phyloP scores from a whole-genome alignment of 371 early-diverging fungal genomes.

The Mucor plumbeus region DNA sequence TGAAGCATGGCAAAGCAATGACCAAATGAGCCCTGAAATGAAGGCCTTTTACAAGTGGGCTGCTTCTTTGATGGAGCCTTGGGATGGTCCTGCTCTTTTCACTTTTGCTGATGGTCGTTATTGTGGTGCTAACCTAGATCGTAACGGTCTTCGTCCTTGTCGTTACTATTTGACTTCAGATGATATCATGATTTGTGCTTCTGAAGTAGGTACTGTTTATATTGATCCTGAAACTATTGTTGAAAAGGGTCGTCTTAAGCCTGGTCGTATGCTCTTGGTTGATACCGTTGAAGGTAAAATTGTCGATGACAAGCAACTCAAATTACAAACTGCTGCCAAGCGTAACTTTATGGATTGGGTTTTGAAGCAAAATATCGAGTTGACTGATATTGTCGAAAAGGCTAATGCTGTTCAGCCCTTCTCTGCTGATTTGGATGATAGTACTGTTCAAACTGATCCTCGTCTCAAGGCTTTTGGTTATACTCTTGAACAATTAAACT shows the following conservation, averaged over 20 bases:
- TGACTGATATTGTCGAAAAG: conserved; percentile 63
- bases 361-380: conserved; percentile 72
- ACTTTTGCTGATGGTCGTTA: conserved; percentile 96
- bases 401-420: conserved; percentile 28
- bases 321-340: conserved; percentile 71
- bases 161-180: conserved; percentile 92
- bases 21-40: conserved; percentile 83
- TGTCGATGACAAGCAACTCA: conserved; percentile 91
- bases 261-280: conserved; percentile 95
- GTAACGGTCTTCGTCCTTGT: conserved; percentile 97
- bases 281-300: conserved; percentile 92
- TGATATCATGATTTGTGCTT: conserved; percentile 96
- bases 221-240: conserved; percentile 84
- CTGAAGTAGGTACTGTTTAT: conserved; percentile 92
- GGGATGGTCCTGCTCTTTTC: conserved; percentile 98
- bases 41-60: conserved; percentile 96
- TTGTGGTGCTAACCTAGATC: conserved; percentile 94
- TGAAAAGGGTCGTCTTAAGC: conserved; percentile 93
- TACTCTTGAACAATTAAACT: conserved; percentile 91
- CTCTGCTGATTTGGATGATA: conserved; percentile 43
- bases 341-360: conserved; percentile 87
- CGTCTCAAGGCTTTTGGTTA: conserved; percentile 90
- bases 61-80: conserved; percentile 96
- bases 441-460: conserved; percentile 71
- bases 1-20: conserved; percentile 96